These are phyloP conservation scores for Epichloe coenophiala DNA, from an alignment of 2,329 filamentous ascomycete species.

Conservation along the genomic window DNA sequence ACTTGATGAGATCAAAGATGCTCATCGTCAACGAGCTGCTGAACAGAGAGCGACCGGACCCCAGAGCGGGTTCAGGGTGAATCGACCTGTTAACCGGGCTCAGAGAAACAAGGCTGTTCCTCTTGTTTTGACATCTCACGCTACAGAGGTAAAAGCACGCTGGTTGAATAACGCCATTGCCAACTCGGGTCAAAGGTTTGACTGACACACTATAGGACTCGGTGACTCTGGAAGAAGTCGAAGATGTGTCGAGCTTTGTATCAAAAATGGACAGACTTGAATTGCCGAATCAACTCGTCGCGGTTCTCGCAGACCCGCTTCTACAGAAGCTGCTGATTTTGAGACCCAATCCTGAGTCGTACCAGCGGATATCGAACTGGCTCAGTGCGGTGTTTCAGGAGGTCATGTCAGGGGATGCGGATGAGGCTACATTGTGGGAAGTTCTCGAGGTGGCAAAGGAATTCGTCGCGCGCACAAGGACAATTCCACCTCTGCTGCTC, in stretches of 20 bases:
- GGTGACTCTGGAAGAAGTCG: conserved; percentile 64
- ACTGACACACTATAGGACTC: conserved; percentile 30
- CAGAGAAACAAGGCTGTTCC: conserved; percentile 38
- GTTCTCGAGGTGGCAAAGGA: conserved; percentile 41
- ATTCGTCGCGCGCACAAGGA: conserved; percentile 43
- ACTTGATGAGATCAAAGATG: conserved; percentile 52
- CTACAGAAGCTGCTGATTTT: conserved; percentile 66
- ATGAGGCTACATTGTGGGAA: conserved; percentile 35
- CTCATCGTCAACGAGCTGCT: conserved; percentile 34
- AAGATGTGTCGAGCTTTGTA: conserved; percentile 55
- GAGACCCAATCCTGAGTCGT: conserved; percentile 38
- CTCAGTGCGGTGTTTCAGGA: conserved; percentile 42
- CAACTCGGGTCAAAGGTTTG: too few relatives aligned
- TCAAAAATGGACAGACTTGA: conserved; percentile 65
- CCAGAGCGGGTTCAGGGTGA: conserved; percentile 47
- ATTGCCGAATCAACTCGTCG: conserved; percentile 68
- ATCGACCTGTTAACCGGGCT: conserved; percentile 27
- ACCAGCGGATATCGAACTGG: conserved; percentile 44
- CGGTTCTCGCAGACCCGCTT: conserved; percentile 60
- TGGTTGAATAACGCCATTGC: neutral
- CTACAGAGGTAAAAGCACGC: conserved; percentile 42
- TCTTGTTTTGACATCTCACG: conserved; percentile 59
- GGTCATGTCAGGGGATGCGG: conserved; percentile 36
- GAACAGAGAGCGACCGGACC: conserved; percentile 21
- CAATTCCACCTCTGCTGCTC: conserved; percentile 34